phyloP scores from a whole-genome alignment of 352 stramenopile genomes.

The Blastocystis sp. region DNA sequence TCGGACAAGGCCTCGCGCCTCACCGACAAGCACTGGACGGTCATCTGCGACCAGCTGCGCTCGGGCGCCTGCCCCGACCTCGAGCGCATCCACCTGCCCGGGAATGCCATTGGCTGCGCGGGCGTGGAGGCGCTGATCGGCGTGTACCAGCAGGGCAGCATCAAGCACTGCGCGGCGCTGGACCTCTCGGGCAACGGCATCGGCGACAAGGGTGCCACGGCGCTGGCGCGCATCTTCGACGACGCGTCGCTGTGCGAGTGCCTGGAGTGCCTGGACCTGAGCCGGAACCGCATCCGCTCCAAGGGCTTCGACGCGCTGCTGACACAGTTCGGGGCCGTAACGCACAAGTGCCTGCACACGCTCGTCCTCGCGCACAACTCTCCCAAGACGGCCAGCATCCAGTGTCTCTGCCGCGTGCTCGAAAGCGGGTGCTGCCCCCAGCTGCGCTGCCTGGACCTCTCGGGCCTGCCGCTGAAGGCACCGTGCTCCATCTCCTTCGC shows the following conservation, averaged over 20 bases:
- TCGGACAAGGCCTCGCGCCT: constrained; percentile 32
- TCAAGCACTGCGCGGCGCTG: not conserved
- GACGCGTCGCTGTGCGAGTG: not conserved
- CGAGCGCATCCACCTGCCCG: constrained; percentile 41
- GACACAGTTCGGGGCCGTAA: constrained; percentile 1
- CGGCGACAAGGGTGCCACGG: constrained; percentile 46
- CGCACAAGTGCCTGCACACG: constrained; percentile 6
- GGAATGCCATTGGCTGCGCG: constrained; percentile 12
- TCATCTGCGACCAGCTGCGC: constrained; percentile 25
- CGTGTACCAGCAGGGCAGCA: constrained; percentile 25
- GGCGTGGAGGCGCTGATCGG: constrained; percentile 45
- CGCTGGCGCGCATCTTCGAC: constrained; percentile 35
- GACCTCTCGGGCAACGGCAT: constrained; percentile 50
- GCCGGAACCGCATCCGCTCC: constrained; percentile 33
- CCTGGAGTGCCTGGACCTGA: constrained; percentile 7
- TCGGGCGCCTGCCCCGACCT: constrained; percentile 18
- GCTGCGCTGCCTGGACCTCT: constrained; percentile 48
- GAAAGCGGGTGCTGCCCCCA: constrained; percentile 37
- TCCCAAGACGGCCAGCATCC: constrained; percentile 5
- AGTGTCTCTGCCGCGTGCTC: constrained; percentile 11
- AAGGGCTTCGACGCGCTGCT: constrained; percentile 51
- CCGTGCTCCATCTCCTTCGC: not conserved
- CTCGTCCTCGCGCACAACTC: constrained; percentile 36
- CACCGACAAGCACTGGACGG: constrained; percentile 39
- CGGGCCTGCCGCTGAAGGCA: constrained; percentile 23